Base-by-base conservation (phyloP, 2,329 filamentous ascomycete genomes). In the Colletotrichum chrysophilum region DNA sequence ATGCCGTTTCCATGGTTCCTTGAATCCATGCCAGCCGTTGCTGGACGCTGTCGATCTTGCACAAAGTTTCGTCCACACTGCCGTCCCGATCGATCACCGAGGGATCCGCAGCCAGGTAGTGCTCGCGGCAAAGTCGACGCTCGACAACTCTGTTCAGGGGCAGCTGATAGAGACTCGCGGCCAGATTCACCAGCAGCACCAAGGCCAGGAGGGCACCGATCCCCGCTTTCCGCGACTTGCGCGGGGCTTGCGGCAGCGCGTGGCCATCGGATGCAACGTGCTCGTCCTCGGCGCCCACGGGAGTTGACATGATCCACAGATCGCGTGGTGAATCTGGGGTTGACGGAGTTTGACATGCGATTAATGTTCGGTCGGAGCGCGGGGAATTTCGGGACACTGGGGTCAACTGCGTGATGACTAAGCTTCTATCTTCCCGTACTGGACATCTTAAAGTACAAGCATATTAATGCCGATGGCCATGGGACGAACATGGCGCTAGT, bases 31-130 rank as follows among this genome's bases (percentile, higher is more conserved):
- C 90, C 10, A 92, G 82, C 18, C 83, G 82, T 70, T 87, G 83
- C 79, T 91, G 90, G 7, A 92, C 84, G 14, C 79, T 80, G 72
- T 90, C 86, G 12, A 89, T 79, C 79, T 92, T 92, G 81, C 90
- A 92, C 5, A 90, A 79, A 73, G 85, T 81, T 80, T 92, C 90
- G 2, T 86, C 84, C 3, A 92, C 81, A 26, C 81, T 81, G 6
- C 87, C 87, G 67, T 85, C 83, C 0, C 21, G 14, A 7, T 71
- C 74, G 18, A 76, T 64, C 4, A 75, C 71, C 5, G 74, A 81
- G 60, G 86, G 87, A 12, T 89, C 85, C 4, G 84, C 80, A 9
- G 70, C 77, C 16, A 74, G 74, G 78, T 91, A 92, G 79, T 90
- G 86, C 24, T 89, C 87, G 28, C 84, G 81, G 71, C 90, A 92